Evolutionary conservation across 345 rosid genomes (phyloP), one percentile per base, ranked within the genome.

Genomic region (Rhodamnia rubescens): DNA sequence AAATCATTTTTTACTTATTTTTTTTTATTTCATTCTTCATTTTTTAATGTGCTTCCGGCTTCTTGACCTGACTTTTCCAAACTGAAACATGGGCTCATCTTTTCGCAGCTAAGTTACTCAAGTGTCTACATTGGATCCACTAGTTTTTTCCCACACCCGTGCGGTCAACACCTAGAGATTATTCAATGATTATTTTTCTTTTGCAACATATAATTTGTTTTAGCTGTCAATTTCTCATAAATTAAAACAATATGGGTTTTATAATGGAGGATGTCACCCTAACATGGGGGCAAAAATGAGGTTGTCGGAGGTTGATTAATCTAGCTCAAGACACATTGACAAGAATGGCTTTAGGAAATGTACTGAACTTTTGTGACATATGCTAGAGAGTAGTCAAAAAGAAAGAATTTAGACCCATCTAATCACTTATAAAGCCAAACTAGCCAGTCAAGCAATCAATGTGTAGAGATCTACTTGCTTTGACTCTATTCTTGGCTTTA

Each of bases 91-190:
- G 36, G 47, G 78, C 78, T 69, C 78, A 69, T 69, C 78, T 69
- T 69, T 69, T 69, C 78, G 20, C 32, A 40, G 12, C 47, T 4
- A 32, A 4, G 44, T 32, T 64, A 32, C 44, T 64, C 78, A 8
- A 69, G 44, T 69, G 78, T 64, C 27, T 53, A 24, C 32, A 24
- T 84, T 80, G 81, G 81, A 84, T 89, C 87, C 89, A 87, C 83
- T 84, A 2, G 47, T 84, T 85, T 84, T 83, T 74, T 57, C 88
- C 78, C 13, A 69, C 93, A 89, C 90, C 89, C 94, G 93, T 92
- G 95, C 92, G 93, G 97, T 89, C 94, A 91, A 86, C 85, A 82
- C 82, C 88, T 81, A 58, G 54, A 56, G 18, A 59, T 81, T 83
- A 64, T 54, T 18, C 56, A 36, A 75, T 47, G 5, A 36, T 59